These are phyloP conservation scores for Colletotrichum spaethianum DNA, from an alignment of 2,329 filamentous ascomycete species.

Conservation along the genomic window DNA sequence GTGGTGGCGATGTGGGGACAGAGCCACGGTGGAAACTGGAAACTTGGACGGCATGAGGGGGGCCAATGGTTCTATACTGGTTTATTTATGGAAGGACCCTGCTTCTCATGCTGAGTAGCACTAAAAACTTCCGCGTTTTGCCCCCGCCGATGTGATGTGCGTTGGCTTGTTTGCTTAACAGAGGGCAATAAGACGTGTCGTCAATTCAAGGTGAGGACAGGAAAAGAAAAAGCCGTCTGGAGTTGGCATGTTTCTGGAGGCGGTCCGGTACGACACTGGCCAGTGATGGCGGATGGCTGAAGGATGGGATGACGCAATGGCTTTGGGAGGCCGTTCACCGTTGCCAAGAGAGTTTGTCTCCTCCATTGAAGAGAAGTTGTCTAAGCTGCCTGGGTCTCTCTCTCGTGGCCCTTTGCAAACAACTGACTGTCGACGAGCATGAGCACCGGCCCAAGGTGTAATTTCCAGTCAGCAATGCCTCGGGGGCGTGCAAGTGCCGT, in stretches of 20 bases:
- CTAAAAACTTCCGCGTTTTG: too few relatives aligned
- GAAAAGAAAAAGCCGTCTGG: background rate
- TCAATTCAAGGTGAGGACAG: constrained; percentile 1
- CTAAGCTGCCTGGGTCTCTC: too few relatives aligned
- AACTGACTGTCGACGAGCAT: background rate
- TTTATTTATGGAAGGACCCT: constrained; percentile 38
- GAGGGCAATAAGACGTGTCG: constrained; percentile 8
- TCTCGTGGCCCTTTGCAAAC: too few relatives aligned
- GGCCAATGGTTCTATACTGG: background rate
- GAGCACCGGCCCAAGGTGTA: background rate
- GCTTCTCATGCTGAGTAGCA: background rate
- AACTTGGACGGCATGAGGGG: constrained; percentile 1
- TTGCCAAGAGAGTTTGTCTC: background rate
- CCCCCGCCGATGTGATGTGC: background rate
- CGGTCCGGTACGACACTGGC: constrained; percentile 4
- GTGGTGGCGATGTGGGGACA: constrained; percentile 19
- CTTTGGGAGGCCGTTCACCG: background rate
- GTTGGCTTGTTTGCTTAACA: background rate
- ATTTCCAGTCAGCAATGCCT: background rate
- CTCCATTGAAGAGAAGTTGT: background rate
- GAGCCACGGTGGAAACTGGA: background rate
- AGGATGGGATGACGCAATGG: constrained; percentile 4
- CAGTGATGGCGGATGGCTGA: background rate
- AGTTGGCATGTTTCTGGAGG: constrained; percentile 24
- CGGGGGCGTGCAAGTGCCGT: background rate